Evolutionary conservation across 768 basidiomycete genomes (phyloP), one percentile per base, ranked within the genome.

Genomic region (Russula olivacea): DNA sequence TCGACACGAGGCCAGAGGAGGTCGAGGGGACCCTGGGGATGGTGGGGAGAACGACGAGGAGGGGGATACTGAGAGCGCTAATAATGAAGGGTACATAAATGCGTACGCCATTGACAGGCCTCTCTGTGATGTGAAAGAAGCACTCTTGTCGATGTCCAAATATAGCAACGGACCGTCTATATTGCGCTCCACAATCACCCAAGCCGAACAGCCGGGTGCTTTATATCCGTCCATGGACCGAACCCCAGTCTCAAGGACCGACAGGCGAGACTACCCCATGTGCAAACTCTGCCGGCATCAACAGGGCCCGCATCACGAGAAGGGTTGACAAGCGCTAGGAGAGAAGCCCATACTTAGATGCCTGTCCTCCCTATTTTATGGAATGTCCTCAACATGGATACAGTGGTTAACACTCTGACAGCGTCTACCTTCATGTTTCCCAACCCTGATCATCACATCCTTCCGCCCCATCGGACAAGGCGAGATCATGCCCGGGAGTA

Each of bases 71-170:
- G 38, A 14, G 19, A 40, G 58, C 58, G 58, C 58, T 15, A 43
- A 15, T 23, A 38, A 50, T 38, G 34, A 10, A 57, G 19, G 14
- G n/a, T 45, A 47, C 55, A 57, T 57, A 57, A 58, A 58, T 40
- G 38, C 38, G 4, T 40, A 15, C 6, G 15, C 15, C 15, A 40
- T 34, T 47, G 34, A 58, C 19, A 50, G 40, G n/a, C n/a, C n/a
- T n/a, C 15, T 0, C 1, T 2, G 3, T 38, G 52, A 32, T 53
- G 52, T 53, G 52, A 53, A 53, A n/a, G 32, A 53, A 53, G 3
- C 15, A 0, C 2, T 7, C 6, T 40, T 40, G 9, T 32, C 25
- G 3, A 4, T 8, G 34, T 1, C 14, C 21, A 14, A 36, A 53
- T 19, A 36, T 15, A 10, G 34, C 36, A 51, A 34, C n/a, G 32